Conservation (phyloP, 306 rosid species). For the Cyclanthera cordifolia region DNA sequence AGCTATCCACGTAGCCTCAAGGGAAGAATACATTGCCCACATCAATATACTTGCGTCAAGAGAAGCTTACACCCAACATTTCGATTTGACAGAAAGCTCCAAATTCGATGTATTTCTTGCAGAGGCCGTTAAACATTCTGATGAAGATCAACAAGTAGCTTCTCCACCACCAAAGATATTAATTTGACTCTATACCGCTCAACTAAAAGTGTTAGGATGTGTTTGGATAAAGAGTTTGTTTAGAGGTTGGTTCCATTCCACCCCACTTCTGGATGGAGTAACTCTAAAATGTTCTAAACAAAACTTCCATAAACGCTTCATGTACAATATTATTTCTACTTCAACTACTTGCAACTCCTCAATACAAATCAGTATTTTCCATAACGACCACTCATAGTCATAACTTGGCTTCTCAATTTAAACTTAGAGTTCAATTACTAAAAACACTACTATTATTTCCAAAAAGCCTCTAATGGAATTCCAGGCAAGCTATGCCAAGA, state of each 20-base stretch:
- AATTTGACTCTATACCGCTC: background rate
- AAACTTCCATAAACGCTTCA: too few relatives aligned
- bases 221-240: too few relatives aligned
- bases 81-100: background rate
- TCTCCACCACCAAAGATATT: constrained; percentile 1
- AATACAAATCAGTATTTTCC: too few relatives aligned
- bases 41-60: background rate
- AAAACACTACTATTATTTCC: too few relatives aligned
- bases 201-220: background rate
- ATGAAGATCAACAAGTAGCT: background rate
- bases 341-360: too few relatives aligned
- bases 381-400: too few relatives aligned
- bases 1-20: background rate
- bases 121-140: background rate
- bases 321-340: too few relatives aligned
- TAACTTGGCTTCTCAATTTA: too few relatives aligned
- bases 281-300: too few relatives aligned
- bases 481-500: background rate
- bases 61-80: background rate
- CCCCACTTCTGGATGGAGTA: too few relatives aligned
- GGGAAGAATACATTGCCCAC: background rate
- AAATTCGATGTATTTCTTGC: background rate
- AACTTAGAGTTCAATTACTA: too few relatives aligned
- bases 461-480: background rate
- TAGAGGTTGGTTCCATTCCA: too few relatives aligned